phyloP scores from a whole-genome alignment of 176 grass and related monocot species.

The Pontederia paniculata region DNA sequence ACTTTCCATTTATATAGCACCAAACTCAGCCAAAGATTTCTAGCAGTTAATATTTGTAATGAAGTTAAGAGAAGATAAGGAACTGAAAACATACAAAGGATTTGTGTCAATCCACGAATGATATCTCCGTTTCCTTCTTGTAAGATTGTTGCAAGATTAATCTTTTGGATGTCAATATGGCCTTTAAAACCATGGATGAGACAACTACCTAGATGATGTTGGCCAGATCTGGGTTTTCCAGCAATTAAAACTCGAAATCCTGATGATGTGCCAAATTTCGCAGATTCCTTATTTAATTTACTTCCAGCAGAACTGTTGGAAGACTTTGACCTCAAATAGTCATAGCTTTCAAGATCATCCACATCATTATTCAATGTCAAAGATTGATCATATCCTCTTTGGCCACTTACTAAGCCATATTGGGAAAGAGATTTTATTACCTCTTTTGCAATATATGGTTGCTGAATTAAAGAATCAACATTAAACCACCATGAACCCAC shows the following conservation, averaged over 20 bases:
- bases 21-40: no score
- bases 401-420: slow-evolving; percentile 46
- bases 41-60: no score
- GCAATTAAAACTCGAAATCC: slow-evolving; percentile 82
- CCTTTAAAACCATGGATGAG: slow-evolving; percentile 79
- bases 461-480: slow-evolving; percentile 55
- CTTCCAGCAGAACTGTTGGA: slow-evolving; percentile 28
- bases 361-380: slow-evolving; percentile 21
- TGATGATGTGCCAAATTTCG: slow-evolving; percentile 18
- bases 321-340: slow-evolving; percentile 30
- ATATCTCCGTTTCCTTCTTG: slow-evolving; percentile 89
- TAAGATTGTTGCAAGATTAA: slow-evolving; percentile 88
- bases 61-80: slow-evolving; percentile 22
- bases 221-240: slow-evolving; percentile 65
- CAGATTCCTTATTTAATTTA: slow-evolving; percentile 31
- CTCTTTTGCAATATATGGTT: slow-evolving; percentile 43
- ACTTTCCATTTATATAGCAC: no score
- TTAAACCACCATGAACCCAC: slow-evolving; percentile 42
- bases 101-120: slow-evolving; percentile 79
- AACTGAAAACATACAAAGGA: slow-evolving; percentile 59
- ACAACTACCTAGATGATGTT: slow-evolving; percentile 61
- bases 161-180: slow-evolving; percentile 72
- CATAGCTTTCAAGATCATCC: slow-evolving; percentile 29
- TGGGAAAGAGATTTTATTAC: slow-evolving; percentile 53
- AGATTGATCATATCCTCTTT: slow-evolving; percentile 36